Evolutionary conservation across 2,329 filamentous ascomycete species (phyloP), one percentile per base, ranked within the genome.

Genomic region (Trichocomaceae sp.): DNA sequence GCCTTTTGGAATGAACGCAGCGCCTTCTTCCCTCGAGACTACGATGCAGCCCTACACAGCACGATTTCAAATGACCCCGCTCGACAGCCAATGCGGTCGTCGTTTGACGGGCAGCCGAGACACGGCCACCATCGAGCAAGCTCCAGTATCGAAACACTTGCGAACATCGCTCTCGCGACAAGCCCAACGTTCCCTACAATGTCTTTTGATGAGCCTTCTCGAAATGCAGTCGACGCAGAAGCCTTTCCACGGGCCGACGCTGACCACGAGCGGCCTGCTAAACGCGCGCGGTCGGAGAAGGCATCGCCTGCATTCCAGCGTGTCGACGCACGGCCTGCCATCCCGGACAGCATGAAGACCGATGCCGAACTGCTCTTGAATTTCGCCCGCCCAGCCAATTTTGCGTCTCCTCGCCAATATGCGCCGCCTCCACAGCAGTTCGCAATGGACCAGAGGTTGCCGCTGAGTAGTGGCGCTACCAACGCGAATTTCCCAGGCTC

Each of bases 201-300:
- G 23, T 58, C 66, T 35, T 67, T 69, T 56, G 64, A 65, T 56
- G 64, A 65, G 45, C 64, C 64, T 37, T 62, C 68, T 17, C 66
- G 63, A 50, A 65, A 64, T 45, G 56, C 62, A 42, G 63, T 60
- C 45, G 57, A 54, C 42, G 60, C 61, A 17, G 55, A 62, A 42
- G 58, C 63, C 47, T 66, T 62, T 42, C 49, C 66, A 50, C 64
- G 70, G 48, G 56, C 62, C 47, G 62, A 60, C 45, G 64, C 67
- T 35, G 61, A 64, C 42, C 57, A 62, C 45, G 68, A 83, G 61
- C 75, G 79, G 47, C 81, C 82, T 3, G 69, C 79, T 19, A 85
- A 85, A 67, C 77, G 83, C 42, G 76, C 80, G 48, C 78, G 82
- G 59, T 84, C 83, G 44, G 82, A 84, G 62, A 73, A 79, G 60